Evolutionary conservation across 257 asterid species (phyloP), one percentile per base, ranked within the genome.

Genomic region (Primulina tabacum): DNA sequence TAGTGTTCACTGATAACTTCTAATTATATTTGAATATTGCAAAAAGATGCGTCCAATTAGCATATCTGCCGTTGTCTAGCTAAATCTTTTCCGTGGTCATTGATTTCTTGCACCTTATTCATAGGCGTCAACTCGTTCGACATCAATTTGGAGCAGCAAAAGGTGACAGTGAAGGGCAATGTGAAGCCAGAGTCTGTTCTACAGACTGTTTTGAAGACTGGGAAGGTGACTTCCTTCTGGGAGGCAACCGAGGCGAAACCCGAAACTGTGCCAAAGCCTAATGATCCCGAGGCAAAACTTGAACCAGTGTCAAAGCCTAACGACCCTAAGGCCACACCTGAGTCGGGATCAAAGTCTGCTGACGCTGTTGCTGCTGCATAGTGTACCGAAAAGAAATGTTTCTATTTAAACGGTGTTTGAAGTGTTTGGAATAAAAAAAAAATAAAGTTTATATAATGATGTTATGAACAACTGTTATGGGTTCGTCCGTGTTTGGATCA

Each of bases 141-240:
- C 75, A 84, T 92, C 65, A 83, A 92, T 82, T 10, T 88, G 17
- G 79, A 92, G 77, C 82, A 83, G 87, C 98, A 92, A 74, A 92
- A 90, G 77, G 97, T 92, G 89, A 90, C 98, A 0, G 95, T 92
- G 72, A 88, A 77, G 60, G 93, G 96, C 72, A 87, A 82, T 62
- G 92, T 92, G 64, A 75, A 84, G 78, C 90, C 96, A 0, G 94
- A 92, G 21, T 88, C 89, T 4, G 96, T 92, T 72, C 76, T 87
- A 43, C 88, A 87, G 75, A 88, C 97, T 20, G 97, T 92, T 78
- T 87, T 90, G 7, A 90, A 92, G 86, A 90, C 98, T 0, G 97
- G 98, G 18, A 91, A 93, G 83, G 86, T 86, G 59, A 89, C 96
- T 65, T 58, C 92, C 50, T 90, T 82, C 85, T 90, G 97, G 97